phyloP scores from a whole-genome alignment of 164 flowering plant species.

The Annona squamosa region DNA sequence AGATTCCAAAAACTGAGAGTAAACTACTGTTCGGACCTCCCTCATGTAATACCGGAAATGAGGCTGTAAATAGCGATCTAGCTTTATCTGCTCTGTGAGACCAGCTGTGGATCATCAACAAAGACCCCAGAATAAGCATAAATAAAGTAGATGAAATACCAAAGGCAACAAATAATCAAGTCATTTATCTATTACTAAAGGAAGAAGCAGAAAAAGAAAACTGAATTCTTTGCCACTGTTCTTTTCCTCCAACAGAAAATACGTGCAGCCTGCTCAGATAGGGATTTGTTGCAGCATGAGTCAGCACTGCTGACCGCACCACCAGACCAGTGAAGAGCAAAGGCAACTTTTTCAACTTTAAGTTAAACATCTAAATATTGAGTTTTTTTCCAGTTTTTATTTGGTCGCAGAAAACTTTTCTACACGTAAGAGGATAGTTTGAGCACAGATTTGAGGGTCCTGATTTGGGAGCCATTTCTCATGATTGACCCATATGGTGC shows the following conservation, averaged over 20 bases:
- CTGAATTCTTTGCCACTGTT: not conserved
- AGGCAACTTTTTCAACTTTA: too few relatives aligned
- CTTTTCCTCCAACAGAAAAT: not conserved
- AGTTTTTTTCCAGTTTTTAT: too few relatives aligned
- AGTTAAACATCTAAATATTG: too few relatives aligned
- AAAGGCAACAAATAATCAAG: not conserved
- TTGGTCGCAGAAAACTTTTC: too few relatives aligned
- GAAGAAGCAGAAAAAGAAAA: not conserved
- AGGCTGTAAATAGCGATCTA: constrained; percentile 85
- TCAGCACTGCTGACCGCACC: too few relatives aligned
- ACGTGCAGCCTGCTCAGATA: not conserved
- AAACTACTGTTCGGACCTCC: constrained; percentile 81
- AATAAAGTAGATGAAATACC: not conserved
- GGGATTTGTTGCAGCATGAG: too few relatives aligned
- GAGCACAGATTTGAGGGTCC: too few relatives aligned
- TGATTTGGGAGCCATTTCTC: too few relatives aligned
- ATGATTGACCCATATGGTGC: too few relatives aligned
- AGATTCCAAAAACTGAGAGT: constrained; percentile 93
- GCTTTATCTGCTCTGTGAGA: constrained; percentile 71
- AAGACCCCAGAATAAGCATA: not conserved
- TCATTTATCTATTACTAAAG: not conserved
- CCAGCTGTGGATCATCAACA: constrained; percentile 51
- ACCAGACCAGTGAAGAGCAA: too few relatives aligned
- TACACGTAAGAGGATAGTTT: too few relatives aligned
- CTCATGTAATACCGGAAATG: constrained; percentile 98